These are phyloP conservation scores for Chalaropsis thielavioides DNA, from an alignment of 2,329 filamentous ascomycete species.

Conservation along the genomic window DNA sequence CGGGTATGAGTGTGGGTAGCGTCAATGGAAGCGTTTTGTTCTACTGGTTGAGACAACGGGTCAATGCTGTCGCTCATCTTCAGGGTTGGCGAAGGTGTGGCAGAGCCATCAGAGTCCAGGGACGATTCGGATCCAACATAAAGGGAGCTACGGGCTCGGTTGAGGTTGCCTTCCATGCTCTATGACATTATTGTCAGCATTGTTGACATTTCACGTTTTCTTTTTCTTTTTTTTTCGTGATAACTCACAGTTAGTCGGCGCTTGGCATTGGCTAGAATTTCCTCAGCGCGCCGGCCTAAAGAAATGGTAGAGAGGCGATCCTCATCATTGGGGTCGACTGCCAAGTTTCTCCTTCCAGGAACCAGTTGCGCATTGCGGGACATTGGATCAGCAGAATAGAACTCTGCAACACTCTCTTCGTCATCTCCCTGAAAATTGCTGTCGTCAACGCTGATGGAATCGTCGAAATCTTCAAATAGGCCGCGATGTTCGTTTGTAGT, in stretches of 20 bases:
- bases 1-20: conserved; percentile 25
- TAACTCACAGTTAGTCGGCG: conserved; percentile 63
- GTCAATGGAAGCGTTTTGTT: conserved; percentile 24
- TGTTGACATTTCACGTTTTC: neutral
- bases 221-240: conserved; percentile 20
- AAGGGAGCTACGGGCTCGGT: conserved; percentile 58
- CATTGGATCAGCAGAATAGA: conserved; percentile 35
- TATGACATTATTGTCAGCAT: conserved; percentile 25
- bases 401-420: conserved; percentile 49
- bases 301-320: conserved; percentile 57
- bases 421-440: conserved; percentile 54
- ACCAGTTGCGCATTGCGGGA: conserved; percentile 21
- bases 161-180: conserved; percentile 89
- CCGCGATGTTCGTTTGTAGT: conserved; percentile 35
- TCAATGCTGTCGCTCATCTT: conserved; percentile 23
- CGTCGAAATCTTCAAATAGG: conserved; percentile 48
- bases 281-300: conserved; percentile 68
- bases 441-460: conserved; percentile 46
- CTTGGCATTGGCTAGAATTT: conserved; percentile 88
- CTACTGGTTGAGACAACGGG: conserved; percentile 20
- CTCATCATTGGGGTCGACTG: conserved; percentile 29
- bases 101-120: conserved; percentile 32
- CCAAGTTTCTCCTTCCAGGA: conserved; percentile 21
- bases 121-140: conserved; percentile 29
- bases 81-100: conserved; percentile 37